Conservation (phyloP, 495 filamentous ascomycete species). For the Tuber umbilicatum region DNA sequence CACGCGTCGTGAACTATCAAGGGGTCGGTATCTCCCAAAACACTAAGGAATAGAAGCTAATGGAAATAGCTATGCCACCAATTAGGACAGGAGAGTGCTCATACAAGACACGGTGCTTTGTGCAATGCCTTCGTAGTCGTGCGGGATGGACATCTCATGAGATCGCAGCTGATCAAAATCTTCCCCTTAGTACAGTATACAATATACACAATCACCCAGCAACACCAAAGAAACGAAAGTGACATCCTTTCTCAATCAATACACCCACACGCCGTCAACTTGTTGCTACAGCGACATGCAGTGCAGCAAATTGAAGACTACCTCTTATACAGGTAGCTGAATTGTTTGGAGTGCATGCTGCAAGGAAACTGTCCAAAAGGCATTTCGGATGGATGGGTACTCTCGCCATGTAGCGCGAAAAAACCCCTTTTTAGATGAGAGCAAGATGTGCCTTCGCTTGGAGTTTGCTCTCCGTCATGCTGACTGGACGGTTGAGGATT, state of each 20-base stretch:
- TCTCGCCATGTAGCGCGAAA: no score
- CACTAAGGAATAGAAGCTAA: no score
- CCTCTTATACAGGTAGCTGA: slow-evolving; percentile 9
- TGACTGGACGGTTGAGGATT: no score
- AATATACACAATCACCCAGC: slow-evolving; percentile 7
- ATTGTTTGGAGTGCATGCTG: no score
- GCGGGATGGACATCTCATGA: slow-evolving; percentile 3
- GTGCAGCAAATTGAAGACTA: neutral
- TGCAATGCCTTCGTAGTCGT: neutral
- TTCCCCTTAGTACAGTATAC: neutral
- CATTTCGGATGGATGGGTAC: no score
- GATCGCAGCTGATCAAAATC: slow-evolving; percentile 7
- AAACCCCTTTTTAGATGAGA: no score
- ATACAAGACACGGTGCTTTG: slow-evolving; percentile 8
- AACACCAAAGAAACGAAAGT: neutral
- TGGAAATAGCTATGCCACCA: neutral
- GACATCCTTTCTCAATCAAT: neutral
- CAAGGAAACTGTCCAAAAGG: no score
- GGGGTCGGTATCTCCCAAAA: no score
- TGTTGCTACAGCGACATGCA: slow-evolving; percentile 4
- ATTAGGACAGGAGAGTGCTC: neutral
- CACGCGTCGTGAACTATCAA: no score
- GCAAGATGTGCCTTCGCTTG: no score
- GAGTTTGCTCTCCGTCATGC: no score
- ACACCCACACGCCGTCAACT: neutral